Conservation (phyloP, 1,139 yeast genomes). For the Scheffersomyces parashehatae region DNA sequence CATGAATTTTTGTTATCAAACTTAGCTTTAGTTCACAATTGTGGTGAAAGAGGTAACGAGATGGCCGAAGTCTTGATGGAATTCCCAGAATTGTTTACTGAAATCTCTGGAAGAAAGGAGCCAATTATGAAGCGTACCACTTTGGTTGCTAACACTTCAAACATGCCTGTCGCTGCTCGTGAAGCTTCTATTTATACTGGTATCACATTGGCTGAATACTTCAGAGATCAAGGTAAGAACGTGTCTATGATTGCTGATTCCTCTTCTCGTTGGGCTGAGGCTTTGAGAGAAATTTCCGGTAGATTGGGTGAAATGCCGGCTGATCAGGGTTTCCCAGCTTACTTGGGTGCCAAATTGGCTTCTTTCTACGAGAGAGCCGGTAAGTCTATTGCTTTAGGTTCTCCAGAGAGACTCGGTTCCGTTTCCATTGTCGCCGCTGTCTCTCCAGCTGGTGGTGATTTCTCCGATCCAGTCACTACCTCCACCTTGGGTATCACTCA, state of each 20-base stretch:
- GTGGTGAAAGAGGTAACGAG: constrained; percentile 96
- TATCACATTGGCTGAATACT: constrained; percentile 96
- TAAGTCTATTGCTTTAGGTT: constrained; percentile 91
- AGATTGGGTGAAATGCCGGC: constrained; percentile 99
- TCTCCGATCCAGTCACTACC: constrained; percentile 99
- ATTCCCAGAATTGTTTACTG: constrained; percentile 95
- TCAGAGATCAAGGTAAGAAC: constrained; percentile 99
- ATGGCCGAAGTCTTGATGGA: constrained; percentile 99
- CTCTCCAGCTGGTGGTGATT: constrained; percentile 99
- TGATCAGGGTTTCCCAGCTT: constrained; percentile 99
- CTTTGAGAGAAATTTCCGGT: constrained; percentile 98
- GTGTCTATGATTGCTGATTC: constrained; percentile 99
- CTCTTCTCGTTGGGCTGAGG: constrained; percentile 99
- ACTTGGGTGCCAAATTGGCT: constrained; percentile 96
- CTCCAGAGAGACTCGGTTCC: constrained; percentile 94
- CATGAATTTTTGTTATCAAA: constrained; percentile 40
- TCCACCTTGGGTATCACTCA: constrained; percentile 98
- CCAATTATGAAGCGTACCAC: constrained; percentile 99
- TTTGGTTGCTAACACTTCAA: constrained; percentile 96
- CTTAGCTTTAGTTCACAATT: constrained; percentile 38
- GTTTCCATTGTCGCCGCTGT: constrained; percentile 99
- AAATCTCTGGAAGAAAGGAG: constrained; percentile 88
- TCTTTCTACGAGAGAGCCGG: constrained; percentile 99
- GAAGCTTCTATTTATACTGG: constrained; percentile 99
- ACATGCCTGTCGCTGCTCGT: constrained; percentile 99